phyloP scores from a whole-genome alignment of 495 filamentous ascomycete species.

The Tuber calosporum region DNA sequence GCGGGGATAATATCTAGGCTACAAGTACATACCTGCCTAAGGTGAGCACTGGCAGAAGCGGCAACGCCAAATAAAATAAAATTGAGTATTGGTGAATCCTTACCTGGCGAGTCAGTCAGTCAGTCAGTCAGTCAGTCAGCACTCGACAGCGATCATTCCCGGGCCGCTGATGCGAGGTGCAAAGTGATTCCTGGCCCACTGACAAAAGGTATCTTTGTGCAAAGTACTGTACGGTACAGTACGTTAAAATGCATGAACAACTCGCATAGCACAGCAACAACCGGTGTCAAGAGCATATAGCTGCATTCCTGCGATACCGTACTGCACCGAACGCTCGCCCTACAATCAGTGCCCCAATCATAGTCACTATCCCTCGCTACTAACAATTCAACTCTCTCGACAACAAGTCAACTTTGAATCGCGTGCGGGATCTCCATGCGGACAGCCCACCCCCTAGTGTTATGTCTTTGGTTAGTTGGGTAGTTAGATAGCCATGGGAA shows the following conservation, averaged over 20 bases:
- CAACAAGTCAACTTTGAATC: not conserved
- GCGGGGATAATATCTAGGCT: constrained; percentile 12
- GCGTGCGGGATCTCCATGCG: not conserved
- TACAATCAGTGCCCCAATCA: not conserved
- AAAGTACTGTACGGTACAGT: not conserved
- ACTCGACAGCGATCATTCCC: not conserved
- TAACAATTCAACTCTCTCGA: not conserved
- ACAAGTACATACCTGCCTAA: constrained; percentile 21
- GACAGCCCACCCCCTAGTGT: not conserved
- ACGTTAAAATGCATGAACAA: not conserved
- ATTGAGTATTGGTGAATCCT: not conserved
- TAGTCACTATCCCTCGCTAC: not conserved
- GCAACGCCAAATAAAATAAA: constrained; percentile 5
- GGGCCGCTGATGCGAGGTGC: not conserved
- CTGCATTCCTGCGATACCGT: not conserved
- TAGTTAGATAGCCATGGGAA: not conserved
- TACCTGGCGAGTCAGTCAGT: not conserved
- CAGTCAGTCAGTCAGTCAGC: not conserved
- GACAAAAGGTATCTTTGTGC: not conserved
- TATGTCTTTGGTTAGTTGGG: not conserved
- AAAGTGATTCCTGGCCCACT: not conserved
- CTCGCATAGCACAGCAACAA: not conserved
- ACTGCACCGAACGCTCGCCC: not conserved
- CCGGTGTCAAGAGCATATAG: not conserved
- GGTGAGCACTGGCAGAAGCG: constrained; percentile 24